These are phyloP conservation scores for Flaveria trinervia DNA, from an alignment of 129 eudicot species.

Conservation along the genomic window DNA sequence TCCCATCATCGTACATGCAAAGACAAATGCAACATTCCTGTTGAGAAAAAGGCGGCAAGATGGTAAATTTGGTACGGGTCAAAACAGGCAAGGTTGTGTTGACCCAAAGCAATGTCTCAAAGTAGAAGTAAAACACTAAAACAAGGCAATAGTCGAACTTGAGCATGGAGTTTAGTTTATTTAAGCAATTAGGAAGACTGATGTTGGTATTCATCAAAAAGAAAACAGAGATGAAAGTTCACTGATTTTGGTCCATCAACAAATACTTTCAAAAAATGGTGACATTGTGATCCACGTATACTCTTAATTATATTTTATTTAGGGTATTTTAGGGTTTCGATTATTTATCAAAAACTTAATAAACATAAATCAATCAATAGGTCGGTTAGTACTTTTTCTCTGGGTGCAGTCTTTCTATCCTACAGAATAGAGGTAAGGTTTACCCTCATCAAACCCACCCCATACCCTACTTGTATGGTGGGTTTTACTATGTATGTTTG, in stretches of 20 bases:
- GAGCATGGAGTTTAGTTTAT: background rate
- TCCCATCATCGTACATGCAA: conserved; percentile 66
- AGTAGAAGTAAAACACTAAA: background rate
- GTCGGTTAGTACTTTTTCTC: background rate
- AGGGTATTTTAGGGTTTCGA: too few relatives aligned
- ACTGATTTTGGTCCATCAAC: too few relatives aligned
- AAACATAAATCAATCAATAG: background rate
- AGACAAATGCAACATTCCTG: conserved; percentile 92
- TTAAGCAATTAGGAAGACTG: background rate
- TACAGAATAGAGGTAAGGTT: too few relatives aligned
- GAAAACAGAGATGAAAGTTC: too few relatives aligned
- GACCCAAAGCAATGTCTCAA: background rate
- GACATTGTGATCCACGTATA: background rate
- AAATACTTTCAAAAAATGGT: too few relatives aligned
- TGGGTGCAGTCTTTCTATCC: too few relatives aligned
- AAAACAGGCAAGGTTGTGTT: background rate
- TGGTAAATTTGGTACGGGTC: background rate
- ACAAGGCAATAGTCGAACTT: background rate
- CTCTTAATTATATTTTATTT: too few relatives aligned
- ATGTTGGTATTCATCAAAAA: too few relatives aligned
- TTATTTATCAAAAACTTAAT: background rate
- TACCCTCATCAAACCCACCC: too few relatives aligned
- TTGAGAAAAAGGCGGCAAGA: background rate
- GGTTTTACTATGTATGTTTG: too few relatives aligned
- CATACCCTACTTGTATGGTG: too few relatives aligned